Percentiles rank a stretch among this genome's conserved stretches.
Evolutionary conservation across 345 rosid genomes (phyloP).

Genomic region (Barbarea vulgaris): DNA sequence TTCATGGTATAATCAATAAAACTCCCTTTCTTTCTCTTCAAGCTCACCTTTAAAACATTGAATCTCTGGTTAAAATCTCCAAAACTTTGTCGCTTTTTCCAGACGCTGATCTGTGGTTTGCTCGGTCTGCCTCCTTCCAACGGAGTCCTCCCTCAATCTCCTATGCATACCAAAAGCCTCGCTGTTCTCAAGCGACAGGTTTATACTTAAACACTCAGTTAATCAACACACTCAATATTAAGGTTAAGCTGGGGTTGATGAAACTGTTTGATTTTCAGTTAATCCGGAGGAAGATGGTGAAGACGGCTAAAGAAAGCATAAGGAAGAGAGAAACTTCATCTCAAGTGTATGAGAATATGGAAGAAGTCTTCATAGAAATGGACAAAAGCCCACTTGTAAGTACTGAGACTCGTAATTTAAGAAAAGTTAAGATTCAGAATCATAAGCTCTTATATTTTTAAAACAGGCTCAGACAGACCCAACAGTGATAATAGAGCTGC

Average conservation of each 20-base stretch:
- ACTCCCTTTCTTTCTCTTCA: not conserved
- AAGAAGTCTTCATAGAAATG: slow-evolving; percentile 66
- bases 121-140: slow-evolving; percentile 83
- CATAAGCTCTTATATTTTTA: not conserved
- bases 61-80: not conserved
- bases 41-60: not conserved
- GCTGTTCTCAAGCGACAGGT: slow-evolving; percentile 68
- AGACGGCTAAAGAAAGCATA: slow-evolving; percentile 74
- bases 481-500: slow-evolving; percentile 54
- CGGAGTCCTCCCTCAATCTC: slow-evolving; percentile 94
- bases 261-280: slow-evolving; percentile 45
- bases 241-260: not conserved
- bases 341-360: slow-evolving; percentile 70
- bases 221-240: not conserved
- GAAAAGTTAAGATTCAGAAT: not conserved
- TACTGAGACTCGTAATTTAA: not conserved
- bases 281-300: slow-evolving; percentile 68
- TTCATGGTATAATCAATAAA: slow-evolving; percentile 52
- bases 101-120: slow-evolving; percentile 87
- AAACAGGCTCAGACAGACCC: slow-evolving; percentile 39
- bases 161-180: slow-evolving; percentile 92
- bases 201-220: not conserved
- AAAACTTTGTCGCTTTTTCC: slow-evolving; percentile 17
- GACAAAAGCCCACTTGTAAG: slow-evolving; percentile 64
- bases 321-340: slow-evolving; percentile 57